Base-by-base conservation (phyloP, 1,284 basidiomycete genomes). In the Mixia osmundae region DNA sequence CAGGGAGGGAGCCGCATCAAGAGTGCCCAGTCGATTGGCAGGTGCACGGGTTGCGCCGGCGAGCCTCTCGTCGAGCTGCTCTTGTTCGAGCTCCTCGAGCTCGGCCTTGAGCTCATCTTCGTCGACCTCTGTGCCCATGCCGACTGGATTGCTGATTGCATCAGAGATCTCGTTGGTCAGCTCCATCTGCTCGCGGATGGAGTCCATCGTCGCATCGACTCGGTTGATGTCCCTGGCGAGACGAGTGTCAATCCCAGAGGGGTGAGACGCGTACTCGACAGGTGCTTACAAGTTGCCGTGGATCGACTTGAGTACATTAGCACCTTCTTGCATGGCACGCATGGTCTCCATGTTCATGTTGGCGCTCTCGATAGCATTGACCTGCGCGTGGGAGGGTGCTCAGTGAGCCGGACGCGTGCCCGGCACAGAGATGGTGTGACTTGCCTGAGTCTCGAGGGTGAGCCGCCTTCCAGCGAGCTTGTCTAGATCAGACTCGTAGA, bases 291-390 rank as follows among this genome's bases (percentile, higher is more conserved):
- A 67, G 51, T 72, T 75, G 38, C 75, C 74, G 53, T 99, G 91
- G 41, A 99, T 95, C 32, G 69, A 67, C 61, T 78, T 78, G 55
- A 99, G 67, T 12, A 79, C 91, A 45, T 77, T 73, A 0, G 85
- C 71, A 28, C 82, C 91, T 59, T 80, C 78, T 72, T 85, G 87
- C 83, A 99, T 95, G 20, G 82, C 87, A 20, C 70, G 64, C 79
- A 99, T 87, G 21, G 85, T 95, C 66, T 95, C 87, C 52, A 82
- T 76, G 59, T 99, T 97, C 60, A 97, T 70, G 63, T 95, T 97
- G 33, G 91, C 91, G 15, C 78, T 83, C 59, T 97, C 91, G 40
- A 97, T 71, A 22, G 89, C 89, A 59, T 91, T 89, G 44, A 97
- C 65, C 62, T 65, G 44, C 4, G 19, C 3, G 27, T 36, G 6